Percentiles rank a stretch among this genome's conserved stretches.
Evolutionary conservation across 2,329 filamentous ascomycete genomes (phyloP).

Genomic region (Pyrenochaeta sp.): DNA sequence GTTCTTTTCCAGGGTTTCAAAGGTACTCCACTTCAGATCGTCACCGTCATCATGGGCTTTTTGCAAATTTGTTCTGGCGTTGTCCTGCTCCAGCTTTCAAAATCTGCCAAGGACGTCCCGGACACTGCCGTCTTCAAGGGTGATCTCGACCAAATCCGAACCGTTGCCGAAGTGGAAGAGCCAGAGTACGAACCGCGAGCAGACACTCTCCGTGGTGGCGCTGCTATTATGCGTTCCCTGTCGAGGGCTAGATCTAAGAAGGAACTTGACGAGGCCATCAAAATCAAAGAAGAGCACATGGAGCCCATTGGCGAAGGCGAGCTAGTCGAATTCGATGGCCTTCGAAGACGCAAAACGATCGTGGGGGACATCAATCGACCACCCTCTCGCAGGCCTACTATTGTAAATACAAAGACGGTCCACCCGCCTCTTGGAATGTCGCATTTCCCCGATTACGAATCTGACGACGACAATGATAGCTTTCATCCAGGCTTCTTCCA

Average conservation of each 20-base stretch:
- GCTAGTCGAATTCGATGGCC: conserved; percentile 88
- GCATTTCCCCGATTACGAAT: conserved; percentile 74
- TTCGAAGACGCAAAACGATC: conserved; percentile 75
- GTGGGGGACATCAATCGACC: conserved; percentile 52
- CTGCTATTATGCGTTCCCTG: conserved; percentile 84
- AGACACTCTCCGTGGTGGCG: conserved; percentile 91
- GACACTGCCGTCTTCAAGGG: conserved; percentile 91
- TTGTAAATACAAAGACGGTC: conserved; percentile 58
- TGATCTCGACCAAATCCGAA: conserved; percentile 92
- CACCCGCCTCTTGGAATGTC: conserved; percentile 91
- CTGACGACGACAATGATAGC: conserved; percentile 45
- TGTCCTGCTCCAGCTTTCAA: conserved; percentile 92
- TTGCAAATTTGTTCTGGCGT: conserved; percentile 93
- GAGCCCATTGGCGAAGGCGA: conserved; percentile 81
- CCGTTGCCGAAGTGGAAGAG: conserved; percentile 93
- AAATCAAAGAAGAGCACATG: conserved; percentile 83
- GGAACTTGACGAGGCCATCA: conserved; percentile 80
- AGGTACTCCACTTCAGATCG: conserved; percentile 79
- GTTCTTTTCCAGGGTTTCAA: conserved; percentile 95
- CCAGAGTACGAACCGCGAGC: conserved; percentile 97
- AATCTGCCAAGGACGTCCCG: conserved; percentile 96
- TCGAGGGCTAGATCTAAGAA: conserved; percentile 78
- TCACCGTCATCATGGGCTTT: conserved; percentile 92
- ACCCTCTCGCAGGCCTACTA: conserved; percentile 34
- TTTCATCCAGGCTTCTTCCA: conserved; percentile 61